Evolutionary conservation across 768 basidiomycete genomes (phyloP).

Genomic region (Agaricus blazei): DNA sequence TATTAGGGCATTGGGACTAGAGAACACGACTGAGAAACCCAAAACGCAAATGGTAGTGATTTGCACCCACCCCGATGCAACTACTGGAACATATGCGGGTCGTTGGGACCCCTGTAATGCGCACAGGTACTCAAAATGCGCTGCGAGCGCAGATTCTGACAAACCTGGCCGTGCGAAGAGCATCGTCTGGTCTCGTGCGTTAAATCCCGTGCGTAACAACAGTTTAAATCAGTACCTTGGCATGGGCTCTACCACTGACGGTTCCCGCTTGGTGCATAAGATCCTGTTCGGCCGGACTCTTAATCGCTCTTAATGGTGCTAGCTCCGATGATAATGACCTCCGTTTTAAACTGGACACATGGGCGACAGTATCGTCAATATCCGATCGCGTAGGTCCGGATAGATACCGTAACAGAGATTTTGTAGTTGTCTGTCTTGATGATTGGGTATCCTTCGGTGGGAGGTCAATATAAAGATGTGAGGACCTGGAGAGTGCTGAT

Average conservation of each 20-base stretch:
- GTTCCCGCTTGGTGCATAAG: conserved; percentile 85
- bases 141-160: conserved; percentile 41
- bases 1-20: conserved; percentile 78
- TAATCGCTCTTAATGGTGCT: conserved; percentile 67
- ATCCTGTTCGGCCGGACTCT: conserved; percentile 70
- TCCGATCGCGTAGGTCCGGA: conserved; percentile 35
- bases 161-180: conserved; percentile 49
- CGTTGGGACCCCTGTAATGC: conserved; percentile 75
- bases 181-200: conserved; percentile 61
- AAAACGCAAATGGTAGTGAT: not conserved
- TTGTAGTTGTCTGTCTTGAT: conserved; percentile 28
- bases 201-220: not conserved
- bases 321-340: conserved; percentile 62
- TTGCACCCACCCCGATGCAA: conserved; percentile 77
- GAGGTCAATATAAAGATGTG: conserved; percentile 49
- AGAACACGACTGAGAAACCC: not conserved
- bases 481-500: conserved; percentile 41
- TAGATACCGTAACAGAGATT: conserved; percentile 53
- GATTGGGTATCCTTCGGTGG: conserved; percentile 43
- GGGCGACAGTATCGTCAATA: conserved; percentile 51
- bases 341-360: conserved; percentile 39
- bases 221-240: conserved; percentile 49
- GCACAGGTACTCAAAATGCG: conserved; percentile 90
- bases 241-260: conserved; percentile 81
- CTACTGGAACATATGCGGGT: conserved; percentile 96